Percentiles rank a stretch among this genome's conserved stretches.
phyloP scores from a whole-genome alignment of 2,329 filamentous ascomycete species.

The Exophiala xenobiotica region DNA sequence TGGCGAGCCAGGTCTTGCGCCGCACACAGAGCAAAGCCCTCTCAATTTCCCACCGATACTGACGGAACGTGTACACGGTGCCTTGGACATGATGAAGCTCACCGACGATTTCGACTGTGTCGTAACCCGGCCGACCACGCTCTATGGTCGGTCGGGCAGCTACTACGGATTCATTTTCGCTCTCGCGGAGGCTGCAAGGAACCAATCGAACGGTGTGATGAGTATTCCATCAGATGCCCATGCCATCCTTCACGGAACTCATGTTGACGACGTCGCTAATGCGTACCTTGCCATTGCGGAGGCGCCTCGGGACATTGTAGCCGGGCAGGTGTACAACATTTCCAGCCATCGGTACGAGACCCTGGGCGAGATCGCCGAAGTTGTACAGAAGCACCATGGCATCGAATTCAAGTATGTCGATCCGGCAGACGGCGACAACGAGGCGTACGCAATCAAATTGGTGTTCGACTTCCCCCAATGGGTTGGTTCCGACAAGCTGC shows the following conservation, averaged over 20 bases:
- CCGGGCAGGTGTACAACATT: constrained; percentile 48
- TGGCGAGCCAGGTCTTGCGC: constrained; percentile 37
- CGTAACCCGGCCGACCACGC: constrained; percentile 48
- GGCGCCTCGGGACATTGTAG: constrained; percentile 33
- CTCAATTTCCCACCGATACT: constrained; percentile 36
- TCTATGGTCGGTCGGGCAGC: constrained; percentile 49
- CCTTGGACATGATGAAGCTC: constrained; percentile 41
- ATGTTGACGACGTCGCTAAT: constrained; percentile 52
- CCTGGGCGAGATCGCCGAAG: constrained; percentile 39
- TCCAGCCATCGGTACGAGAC: constrained; percentile 49
- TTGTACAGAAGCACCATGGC: constrained; percentile 44
- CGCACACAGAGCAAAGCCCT: constrained; percentile 47
- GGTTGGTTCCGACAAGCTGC: constrained; percentile 26
- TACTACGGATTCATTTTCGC: constrained; percentile 46
- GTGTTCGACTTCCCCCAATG: constrained; percentile 25
- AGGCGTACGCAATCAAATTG: constrained; percentile 9
- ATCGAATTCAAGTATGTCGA: constrained; percentile 37
- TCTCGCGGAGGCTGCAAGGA: constrained; percentile 28
- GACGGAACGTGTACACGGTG: constrained; percentile 35
- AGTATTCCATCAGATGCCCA: constrained; percentile 38
- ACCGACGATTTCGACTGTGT: constrained; percentile 44
- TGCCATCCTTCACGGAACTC: constrained; percentile 48
- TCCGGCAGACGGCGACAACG: constrained; percentile 20
- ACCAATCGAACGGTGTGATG: constrained; percentile 25
- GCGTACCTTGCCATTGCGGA: constrained; percentile 49